Evolutionary conservation across 1,284 basidiomycete genomes (phyloP).

Genomic region (Lentinula novae-zelandiae): DNA sequence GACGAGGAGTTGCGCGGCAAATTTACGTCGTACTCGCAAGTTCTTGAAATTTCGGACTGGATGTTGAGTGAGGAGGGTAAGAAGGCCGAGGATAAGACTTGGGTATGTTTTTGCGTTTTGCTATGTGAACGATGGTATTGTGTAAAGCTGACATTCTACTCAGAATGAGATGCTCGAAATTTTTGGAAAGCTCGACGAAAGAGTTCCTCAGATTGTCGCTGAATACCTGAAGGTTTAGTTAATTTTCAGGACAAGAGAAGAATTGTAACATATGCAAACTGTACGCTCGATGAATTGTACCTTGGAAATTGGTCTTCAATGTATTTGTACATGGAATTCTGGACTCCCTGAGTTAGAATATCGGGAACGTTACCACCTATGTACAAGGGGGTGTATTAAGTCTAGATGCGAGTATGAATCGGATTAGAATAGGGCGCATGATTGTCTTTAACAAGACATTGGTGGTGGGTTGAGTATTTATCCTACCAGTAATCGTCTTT

Average conservation of each 20-base stretch:
- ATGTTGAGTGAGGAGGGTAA: slow-evolving; percentile 33
- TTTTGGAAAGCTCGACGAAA: slow-evolving; percentile 22
- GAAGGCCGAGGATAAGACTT: slow-evolving; percentile 35
- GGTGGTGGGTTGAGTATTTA: not conserved
- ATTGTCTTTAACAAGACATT: no score
- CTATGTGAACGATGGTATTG: not conserved
- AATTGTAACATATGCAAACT: no score
- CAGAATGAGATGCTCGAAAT: slow-evolving; percentile 27
- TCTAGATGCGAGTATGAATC: no score
- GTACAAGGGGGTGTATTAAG: no score
- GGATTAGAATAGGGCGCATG: no score
- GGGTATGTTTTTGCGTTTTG: slow-evolving; percentile 23
- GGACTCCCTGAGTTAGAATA: no score
- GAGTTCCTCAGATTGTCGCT: slow-evolving; percentile 8
- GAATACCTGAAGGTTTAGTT: not conserved
- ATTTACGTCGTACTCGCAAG: slow-evolving; percentile 15
- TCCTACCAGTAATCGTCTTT: slow-evolving; percentile 63
- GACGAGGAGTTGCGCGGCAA: slow-evolving; percentile 18
- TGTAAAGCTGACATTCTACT: not conserved
- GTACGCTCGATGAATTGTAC: no score
- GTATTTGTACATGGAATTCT: no score
- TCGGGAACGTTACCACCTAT: no score
- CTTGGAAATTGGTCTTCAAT: no score
- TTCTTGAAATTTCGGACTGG: slow-evolving; percentile 19
- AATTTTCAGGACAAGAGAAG: no score